A percentile compares a stretch with the other conserved stretches of the same genome.
Conservation (phyloP, 768 basidiomycete genomes). For the Leccinum arenicola region DNA sequence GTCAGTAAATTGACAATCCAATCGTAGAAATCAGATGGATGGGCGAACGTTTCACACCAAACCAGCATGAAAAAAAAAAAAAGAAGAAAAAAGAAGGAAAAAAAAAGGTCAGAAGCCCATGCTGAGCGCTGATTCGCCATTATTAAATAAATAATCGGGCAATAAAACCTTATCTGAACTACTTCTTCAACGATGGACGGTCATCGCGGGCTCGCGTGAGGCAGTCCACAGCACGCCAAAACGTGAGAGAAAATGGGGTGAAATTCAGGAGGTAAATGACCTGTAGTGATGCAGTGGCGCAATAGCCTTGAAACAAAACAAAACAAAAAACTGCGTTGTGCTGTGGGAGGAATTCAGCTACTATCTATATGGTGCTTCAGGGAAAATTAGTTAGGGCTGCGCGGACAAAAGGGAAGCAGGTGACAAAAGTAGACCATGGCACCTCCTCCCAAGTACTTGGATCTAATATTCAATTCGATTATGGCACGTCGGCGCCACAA, state of each 20-base stretch:
- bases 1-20: constrained; percentile 12
- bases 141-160: constrained; percentile 17
- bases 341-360: constrained; percentile 12
- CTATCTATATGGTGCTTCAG: not conserved
- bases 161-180: constrained; percentile 22
- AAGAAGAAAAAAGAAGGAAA: not conserved
- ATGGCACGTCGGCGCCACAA: constrained; percentile 3
- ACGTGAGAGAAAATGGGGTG: constrained; percentile 21
- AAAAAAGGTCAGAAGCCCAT: constrained; percentile 10
- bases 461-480: constrained; percentile 4
- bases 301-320: constrained; percentile 1
- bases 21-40: not conserved
- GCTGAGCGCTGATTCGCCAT: constrained; percentile 17
- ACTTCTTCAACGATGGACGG: constrained; percentile 7
- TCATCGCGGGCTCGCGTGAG: constrained; percentile 17
- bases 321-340: not conserved
- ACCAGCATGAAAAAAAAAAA: constrained; percentile 1
- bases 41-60: constrained; percentile 8
- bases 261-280: constrained; percentile 1
- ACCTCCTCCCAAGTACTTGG: not conserved
- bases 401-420: not conserved
- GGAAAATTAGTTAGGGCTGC: not conserved
- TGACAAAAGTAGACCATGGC: constrained; percentile 2
- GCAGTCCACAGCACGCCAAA: constrained; percentile 10
- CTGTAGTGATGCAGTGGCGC: not conserved